Base-by-base conservation (phyloP, 176 grass and related monocot species). In the Echinochloa phyllopogon region DNA sequence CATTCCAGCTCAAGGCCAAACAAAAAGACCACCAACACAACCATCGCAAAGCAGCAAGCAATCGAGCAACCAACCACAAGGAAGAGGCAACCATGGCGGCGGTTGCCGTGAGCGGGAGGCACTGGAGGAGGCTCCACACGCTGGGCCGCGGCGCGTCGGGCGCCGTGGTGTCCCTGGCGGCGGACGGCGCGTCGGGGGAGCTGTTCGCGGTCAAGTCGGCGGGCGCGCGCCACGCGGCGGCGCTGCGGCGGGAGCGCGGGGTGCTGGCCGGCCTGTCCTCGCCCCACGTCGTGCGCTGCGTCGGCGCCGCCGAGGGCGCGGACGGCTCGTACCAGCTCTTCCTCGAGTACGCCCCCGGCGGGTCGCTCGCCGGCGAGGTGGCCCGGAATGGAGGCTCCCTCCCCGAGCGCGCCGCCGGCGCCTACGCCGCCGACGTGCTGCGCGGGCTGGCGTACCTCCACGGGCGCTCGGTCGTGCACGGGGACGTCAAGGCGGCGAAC, bases 311-410 rank as follows among this genome's bases (percentile, higher is more conserved):
- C 13, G 74, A 42, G 47, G 14, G 12, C 6, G 27, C 27, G 0
- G 82, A 60, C 33, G 55, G 49, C 3, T 75, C 82, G 0, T 86
- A 80, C 56, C 13, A 48, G 16, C 41, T 78, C 11, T 92, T 97
- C 77, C 75, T 97, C 17, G 96, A 98, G 91, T 92, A 92, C 73
- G 96, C 93, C 27, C 64, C 91, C 3, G 89, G 91, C 39, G 96
- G 96, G 12, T 94, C 96, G 3, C 89, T 98, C 29, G 78, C 89
- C 48, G 89, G 96, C 47, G 93, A 72, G 89, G 91, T 81, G 29
- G 84, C 87, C 21, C 58, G 84, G 83, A 85, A 84, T 23, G 87
- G 91, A 0, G 89, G 96, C 2, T 23, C 74, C 8, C 94, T 98
- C 10, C 76, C 45, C 12, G 93, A 98, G 87, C 33, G 6, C 15